These are phyloP conservation scores for Pelargonium nanum DNA, from an alignment of 345 rosid genomes.

Conservation along the genomic window DNA sequence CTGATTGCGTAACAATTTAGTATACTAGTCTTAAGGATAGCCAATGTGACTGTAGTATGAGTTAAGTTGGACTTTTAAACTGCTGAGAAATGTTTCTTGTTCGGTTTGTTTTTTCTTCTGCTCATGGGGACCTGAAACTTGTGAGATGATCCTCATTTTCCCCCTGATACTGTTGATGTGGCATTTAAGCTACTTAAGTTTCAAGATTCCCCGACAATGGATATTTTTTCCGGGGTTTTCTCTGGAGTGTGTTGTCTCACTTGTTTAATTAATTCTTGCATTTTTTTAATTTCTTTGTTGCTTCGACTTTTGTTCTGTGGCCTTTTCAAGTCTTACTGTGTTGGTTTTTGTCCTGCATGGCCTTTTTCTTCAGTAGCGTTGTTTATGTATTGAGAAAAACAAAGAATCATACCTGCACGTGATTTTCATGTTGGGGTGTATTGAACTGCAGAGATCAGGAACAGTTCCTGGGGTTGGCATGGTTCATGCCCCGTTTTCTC, in stretches of 20 bases:
- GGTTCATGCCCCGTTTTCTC: slow-evolving; percentile 80
- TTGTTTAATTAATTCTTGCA: too few species aligned
- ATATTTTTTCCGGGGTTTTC: neutral
- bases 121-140: neutral
- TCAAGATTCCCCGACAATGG: too few species aligned
- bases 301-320: too few species aligned
- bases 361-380: neutral
- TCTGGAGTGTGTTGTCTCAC: too few species aligned
- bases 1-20: neutral
- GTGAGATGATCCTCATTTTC: too few species aligned
- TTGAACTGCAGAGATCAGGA: slow-evolving; percentile 60
- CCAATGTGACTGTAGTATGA: neutral
- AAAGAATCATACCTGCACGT: neutral
- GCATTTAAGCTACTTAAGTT: too few species aligned
- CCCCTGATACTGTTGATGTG: too few species aligned
- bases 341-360: too few species aligned
- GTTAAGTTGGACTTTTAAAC: neutral
- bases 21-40: neutral
- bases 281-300: too few species aligned
- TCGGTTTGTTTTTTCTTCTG: neutral
- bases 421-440: slow-evolving; percentile 2
- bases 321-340: too few species aligned
- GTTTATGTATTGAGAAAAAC: neutral
- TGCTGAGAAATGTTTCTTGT: neutral
- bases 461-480: slow-evolving; percentile 84